Percentiles rank a stretch among this genome's conserved stretches.
These are phyloP conservation scores for Chlamydomonas incerta DNA, from an alignment of 139 green algal genomes.

Conservation along the genomic window DNA sequence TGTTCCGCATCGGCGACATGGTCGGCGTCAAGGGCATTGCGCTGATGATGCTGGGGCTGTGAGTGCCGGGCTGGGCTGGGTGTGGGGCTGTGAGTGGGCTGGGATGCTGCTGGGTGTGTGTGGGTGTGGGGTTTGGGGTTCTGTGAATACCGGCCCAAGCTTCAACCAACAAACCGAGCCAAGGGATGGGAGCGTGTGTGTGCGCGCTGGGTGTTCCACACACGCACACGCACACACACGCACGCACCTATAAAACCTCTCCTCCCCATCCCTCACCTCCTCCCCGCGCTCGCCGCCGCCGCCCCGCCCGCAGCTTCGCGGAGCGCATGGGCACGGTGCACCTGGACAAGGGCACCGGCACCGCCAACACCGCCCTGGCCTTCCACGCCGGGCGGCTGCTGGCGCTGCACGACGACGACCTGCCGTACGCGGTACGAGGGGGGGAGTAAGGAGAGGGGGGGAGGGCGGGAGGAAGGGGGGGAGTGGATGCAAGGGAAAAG, in stretches of 20 bases:
- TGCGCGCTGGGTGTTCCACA: no score
- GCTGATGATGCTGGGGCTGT: neutral
- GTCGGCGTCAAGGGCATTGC: conserved; percentile 7
- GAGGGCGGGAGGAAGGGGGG: no score
- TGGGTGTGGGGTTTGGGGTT: neutral
- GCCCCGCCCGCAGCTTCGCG: neutral
- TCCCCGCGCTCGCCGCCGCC: no score
- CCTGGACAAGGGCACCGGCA: conserved; percentile 16
- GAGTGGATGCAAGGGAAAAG: no score
- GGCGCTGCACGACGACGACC: conserved; percentile 78
- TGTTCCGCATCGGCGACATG: conserved; percentile 52
- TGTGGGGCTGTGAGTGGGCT: neutral
- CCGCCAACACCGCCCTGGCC: conserved; percentile 80
- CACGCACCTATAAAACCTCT: neutral
- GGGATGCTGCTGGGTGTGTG: neutral
- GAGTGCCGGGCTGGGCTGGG: no score
- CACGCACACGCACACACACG: no score
- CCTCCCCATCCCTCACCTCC: neutral
- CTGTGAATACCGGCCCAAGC: no score
- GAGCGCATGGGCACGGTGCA: neutral
- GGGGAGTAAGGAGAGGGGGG: no score
- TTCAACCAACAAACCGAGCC: no score
- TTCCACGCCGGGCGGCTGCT: conserved; percentile 78
- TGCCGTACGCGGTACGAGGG: conserved; percentile 61
- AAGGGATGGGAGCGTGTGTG: no score